Conservation (phyloP, 2,329 filamentous ascomycete genomes). For the Mycosphaerella sp. region DNA sequence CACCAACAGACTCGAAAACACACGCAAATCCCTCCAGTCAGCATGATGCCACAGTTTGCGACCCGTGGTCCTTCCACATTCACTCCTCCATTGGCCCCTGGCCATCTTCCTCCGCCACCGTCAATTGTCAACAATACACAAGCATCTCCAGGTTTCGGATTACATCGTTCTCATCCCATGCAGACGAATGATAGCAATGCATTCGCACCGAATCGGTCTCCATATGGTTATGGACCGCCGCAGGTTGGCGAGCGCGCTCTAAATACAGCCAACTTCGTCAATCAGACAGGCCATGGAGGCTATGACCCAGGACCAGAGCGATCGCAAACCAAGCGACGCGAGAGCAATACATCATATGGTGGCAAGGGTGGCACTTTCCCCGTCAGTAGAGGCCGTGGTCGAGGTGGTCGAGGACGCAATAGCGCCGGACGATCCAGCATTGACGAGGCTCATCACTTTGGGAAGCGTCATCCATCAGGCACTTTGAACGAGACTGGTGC, state of each 20-base stretch:
- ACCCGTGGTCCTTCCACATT: constrained; percentile 3
- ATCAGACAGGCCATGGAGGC: not conserved
- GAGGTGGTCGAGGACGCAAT: constrained; percentile 10
- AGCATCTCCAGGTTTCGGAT: constrained; percentile 1
- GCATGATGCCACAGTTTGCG: constrained; percentile 1
- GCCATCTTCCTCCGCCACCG: not conserved
- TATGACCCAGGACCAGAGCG: constrained; percentile 3
- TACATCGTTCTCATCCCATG: not conserved
- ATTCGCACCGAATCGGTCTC: not conserved
- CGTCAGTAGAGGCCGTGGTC: constrained; percentile 3
- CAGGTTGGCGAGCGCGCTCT: constrained; percentile 2
- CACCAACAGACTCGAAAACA: not conserved
- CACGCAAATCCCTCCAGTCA: not conserved
- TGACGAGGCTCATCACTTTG: constrained; percentile 1
- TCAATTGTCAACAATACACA: not conserved
- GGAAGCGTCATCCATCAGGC: constrained; percentile 7
- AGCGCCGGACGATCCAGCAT: constrained; percentile 4
- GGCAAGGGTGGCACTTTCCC: constrained; percentile 1
- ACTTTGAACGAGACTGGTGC: constrained; percentile 1
- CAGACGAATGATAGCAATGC: not conserved
- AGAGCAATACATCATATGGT: constrained; percentile 6
- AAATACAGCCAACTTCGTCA: not conserved
- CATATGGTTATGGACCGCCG: not conserved
- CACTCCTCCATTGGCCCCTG: not conserved
- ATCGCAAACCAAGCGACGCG: constrained; percentile 5